Evolutionary conservation across 768 basidiomycete genomes (phyloP).

Genomic region (Cystofilobasidium ferigula): DNA sequence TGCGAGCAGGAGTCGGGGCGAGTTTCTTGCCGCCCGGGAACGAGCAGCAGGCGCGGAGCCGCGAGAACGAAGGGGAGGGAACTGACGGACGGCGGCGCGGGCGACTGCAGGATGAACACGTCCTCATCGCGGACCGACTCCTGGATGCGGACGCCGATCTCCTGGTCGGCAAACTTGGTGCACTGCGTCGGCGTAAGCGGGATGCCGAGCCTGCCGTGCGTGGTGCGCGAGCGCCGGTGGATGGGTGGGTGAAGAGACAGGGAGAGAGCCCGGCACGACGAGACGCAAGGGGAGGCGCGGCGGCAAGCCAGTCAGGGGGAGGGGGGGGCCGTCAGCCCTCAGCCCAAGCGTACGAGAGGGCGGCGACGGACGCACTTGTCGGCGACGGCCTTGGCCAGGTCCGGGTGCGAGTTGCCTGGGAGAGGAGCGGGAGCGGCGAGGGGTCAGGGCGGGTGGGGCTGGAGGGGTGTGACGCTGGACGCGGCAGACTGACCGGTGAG

Average conservation of each 20-base stretch:
- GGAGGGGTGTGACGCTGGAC: too few species aligned
- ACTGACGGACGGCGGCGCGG: slow-evolving; percentile 59
- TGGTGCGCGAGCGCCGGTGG: background rate
- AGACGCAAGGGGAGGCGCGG: background rate
- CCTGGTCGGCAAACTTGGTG: slow-evolving; percentile 37
- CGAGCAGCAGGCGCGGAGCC: too few species aligned
- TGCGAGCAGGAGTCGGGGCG: background rate
- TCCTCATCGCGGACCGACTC: slow-evolving; percentile 97
- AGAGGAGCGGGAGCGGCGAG: background rate
- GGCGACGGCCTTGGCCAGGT: slow-evolving; percentile 88
- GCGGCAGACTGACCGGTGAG: slow-evolving; percentile 38
- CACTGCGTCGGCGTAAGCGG: slow-evolving; percentile 23
- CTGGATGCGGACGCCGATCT: slow-evolving; percentile 78
- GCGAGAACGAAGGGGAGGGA: too few species aligned
- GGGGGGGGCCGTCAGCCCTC: too few species aligned
- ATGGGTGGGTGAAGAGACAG: too few species aligned
- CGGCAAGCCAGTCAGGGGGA: too few species aligned
- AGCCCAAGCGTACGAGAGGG: background rate
- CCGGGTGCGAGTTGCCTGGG: slow-evolving; percentile 91
- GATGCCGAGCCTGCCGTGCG: slow-evolving; percentile 25
- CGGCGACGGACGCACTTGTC: slow-evolving; percentile 66
- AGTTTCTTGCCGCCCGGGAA: background rate
- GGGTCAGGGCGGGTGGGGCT: background rate
- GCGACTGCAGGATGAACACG: slow-evolving; percentile 85
- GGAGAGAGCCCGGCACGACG: too few species aligned